Conservation (phyloP, 148 eudicot genomes). For the Euryodendron excelsum region DNA sequence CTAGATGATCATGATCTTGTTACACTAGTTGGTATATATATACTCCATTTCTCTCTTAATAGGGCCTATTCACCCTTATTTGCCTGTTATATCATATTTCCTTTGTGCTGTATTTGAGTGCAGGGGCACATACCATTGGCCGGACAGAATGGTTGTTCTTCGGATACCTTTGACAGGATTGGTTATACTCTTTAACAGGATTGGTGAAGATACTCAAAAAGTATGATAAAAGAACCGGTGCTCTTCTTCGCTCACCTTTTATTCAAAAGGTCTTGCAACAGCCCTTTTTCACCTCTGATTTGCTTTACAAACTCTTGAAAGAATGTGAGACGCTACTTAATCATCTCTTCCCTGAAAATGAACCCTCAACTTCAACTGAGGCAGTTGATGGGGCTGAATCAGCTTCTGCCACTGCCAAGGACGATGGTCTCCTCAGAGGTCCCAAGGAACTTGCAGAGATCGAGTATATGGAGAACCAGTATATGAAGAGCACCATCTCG, state of each 20-base stretch:
- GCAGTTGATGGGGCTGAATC: constrained; percentile 24
- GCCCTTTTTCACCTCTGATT: constrained; percentile 86
- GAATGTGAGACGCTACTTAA: constrained; percentile 78
- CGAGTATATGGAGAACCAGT: constrained; percentile 67
- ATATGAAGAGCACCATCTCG: constrained; percentile 73
- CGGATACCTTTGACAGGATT: too few species aligned
- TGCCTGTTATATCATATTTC: too few species aligned
- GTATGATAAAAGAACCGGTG: constrained; percentile 86
- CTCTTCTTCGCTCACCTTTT: constrained; percentile 79
- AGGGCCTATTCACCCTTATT: too few species aligned
- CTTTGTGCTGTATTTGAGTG: too few species aligned
- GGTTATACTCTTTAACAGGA: constrained; percentile 57
- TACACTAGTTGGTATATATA: too few species aligned
- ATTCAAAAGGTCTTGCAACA: constrained; percentile 83
- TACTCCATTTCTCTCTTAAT: too few species aligned
- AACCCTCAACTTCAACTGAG: constrained; percentile 31
- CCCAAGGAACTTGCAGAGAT: constrained; percentile 76
- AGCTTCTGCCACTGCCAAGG: constrained; percentile 18
- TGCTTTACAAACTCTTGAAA: constrained; percentile 75
- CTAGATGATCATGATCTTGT: too few species aligned
- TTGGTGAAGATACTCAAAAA: constrained; percentile 85
- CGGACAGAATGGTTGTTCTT: too few species aligned
- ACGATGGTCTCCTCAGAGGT: constrained; percentile 27
- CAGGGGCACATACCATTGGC: too few species aligned
- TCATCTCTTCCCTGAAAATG: constrained; percentile 48